A percentile compares a stretch with the other conserved stretches of the same genome.
phyloP scores from a whole-genome alignment of 2,329 filamentous ascomycete species.

The Neoarthrinium moseri region DNA sequence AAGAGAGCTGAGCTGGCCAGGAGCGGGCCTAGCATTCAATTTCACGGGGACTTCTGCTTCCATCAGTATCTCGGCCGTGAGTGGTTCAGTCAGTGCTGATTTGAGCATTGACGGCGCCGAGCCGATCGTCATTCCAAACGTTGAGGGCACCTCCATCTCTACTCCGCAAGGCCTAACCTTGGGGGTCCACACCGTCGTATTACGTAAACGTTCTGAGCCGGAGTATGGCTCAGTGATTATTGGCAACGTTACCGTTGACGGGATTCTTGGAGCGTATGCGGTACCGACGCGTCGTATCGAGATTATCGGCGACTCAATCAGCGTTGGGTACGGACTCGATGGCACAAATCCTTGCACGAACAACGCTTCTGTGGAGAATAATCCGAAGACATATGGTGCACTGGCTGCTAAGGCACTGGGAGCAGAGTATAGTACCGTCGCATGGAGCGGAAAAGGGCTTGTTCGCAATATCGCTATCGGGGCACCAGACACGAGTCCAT shows the following conservation, averaged over 20 bases:
- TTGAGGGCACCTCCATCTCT: constrained; percentile 26
- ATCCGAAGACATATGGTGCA: constrained; percentile 40
- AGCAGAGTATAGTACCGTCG: constrained; percentile 41
- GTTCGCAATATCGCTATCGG: constrained; percentile 35
- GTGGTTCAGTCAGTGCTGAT: constrained; percentile 31
- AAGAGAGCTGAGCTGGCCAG: constrained; percentile 42
- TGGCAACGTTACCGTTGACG: constrained; percentile 26
- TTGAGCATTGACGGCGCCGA: constrained; percentile 31
- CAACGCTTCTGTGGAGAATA: constrained; percentile 35
- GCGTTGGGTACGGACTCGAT: constrained; percentile 42
- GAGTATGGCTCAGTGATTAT: constrained; percentile 31
- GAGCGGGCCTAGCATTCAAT: constrained; percentile 38
- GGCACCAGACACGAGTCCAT: constrained; percentile 26
- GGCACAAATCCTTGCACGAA: constrained; percentile 37
- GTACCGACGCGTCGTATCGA: constrained; percentile 35
- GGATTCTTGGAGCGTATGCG: constrained; percentile 19
- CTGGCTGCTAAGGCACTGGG: constrained; percentile 37
- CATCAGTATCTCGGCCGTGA: constrained; percentile 28
- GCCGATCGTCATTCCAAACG: constrained; percentile 24
- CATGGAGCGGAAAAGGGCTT: constrained; percentile 43
- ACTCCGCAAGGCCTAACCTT: constrained; percentile 26
- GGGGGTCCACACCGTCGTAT: constrained; percentile 33
- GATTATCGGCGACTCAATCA: constrained; percentile 44
- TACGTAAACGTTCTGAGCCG: constrained; percentile 38
- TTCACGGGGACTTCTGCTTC: constrained; percentile 38